Conservation (phyloP, 2,329 filamentous ascomycete species). For the Penicillium vulpinum region DNA sequence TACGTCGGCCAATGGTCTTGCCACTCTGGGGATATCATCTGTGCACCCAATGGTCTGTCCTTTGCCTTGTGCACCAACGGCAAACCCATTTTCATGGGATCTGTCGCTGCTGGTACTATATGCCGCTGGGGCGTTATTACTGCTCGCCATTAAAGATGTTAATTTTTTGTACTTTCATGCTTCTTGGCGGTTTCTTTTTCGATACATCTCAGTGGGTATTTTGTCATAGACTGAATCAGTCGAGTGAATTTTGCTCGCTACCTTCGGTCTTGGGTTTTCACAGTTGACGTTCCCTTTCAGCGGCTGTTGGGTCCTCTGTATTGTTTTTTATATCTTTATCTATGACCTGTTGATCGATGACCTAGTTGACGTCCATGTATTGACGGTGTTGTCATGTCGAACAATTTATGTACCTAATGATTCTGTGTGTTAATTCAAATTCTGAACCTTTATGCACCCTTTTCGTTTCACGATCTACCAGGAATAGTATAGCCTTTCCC, state of each 20-base stretch:
- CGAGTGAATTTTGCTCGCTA: background rate
- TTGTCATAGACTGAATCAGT: background rate
- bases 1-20: slow-evolving; percentile 22
- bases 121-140: slow-evolving; percentile 33
- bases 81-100: slow-evolving; percentile 38
- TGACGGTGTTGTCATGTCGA: slow-evolving; percentile 4
- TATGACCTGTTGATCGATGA: slow-evolving; percentile 5
- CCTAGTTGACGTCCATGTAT: slow-evolving; percentile 12
- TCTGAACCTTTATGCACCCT: no score
- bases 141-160: background rate
- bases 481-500: background rate
- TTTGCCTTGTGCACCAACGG: slow-evolving; percentile 39
- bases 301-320: background rate
- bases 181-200: background rate
- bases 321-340: background rate
- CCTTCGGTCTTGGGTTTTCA: background rate
- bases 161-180: background rate
- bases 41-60: slow-evolving; percentile 30
- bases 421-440: background rate
- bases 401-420: slow-evolving; percentile 16
- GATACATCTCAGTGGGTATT: background rate
- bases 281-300: background rate
- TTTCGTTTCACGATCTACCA: background rate
- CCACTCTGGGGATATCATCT: slow-evolving; percentile 34
- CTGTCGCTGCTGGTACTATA: slow-evolving; percentile 38